Base-by-base conservation (phyloP, 495 filamentous ascomycete species). In the Usnea hakonensis region DNA sequence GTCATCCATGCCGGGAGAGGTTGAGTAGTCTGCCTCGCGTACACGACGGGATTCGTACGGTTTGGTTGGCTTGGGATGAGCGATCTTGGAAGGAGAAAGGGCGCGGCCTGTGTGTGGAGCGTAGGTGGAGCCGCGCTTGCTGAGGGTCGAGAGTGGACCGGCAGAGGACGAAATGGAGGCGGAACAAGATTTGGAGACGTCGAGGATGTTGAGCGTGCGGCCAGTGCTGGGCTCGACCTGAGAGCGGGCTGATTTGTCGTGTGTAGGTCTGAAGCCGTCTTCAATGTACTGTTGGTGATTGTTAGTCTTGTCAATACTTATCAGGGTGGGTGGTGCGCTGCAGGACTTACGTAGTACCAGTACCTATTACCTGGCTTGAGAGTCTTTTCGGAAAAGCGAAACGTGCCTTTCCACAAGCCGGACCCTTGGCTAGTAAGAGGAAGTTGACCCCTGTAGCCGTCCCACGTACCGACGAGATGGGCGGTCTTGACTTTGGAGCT, bases 391-490 rank as follows among this genome's bases (percentile, higher is more conserved):
- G 93, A 90, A 80, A 98, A 96, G 76, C 89, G 85, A 82, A 98
- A 96, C 72, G 90, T 95, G 72, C 94, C 95, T 69, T 90, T 87
- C 89, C 95, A 97, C 60, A 86, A 84, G 70, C 89, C 92, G 76
- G 81, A 85, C 62, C 87, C 81, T 75, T 96, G 90, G 77, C 89
- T 89, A 73, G 90, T 89, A 69, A 96, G 86, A 60, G 91, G 91
- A 71, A 95, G 87, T 74, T 96, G 93, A 65, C 91, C 90, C 62
- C 78, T 77, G 84, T 98, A 98, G 81, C 90, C 89, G 81, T 98
- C 95, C 94, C 94, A 98, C 64, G 94, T 97, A 72, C 94, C 94
- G 72, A 97, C 86, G 64, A 98, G 83, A 74, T 97, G 94, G 76
- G 95, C 94, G 76, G 91, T 93, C 86, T 97, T 96, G 83, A 92